Conservation (phyloP, 2,329 filamentous ascomycete species). For the Cladobotryum protrusum region DNA sequence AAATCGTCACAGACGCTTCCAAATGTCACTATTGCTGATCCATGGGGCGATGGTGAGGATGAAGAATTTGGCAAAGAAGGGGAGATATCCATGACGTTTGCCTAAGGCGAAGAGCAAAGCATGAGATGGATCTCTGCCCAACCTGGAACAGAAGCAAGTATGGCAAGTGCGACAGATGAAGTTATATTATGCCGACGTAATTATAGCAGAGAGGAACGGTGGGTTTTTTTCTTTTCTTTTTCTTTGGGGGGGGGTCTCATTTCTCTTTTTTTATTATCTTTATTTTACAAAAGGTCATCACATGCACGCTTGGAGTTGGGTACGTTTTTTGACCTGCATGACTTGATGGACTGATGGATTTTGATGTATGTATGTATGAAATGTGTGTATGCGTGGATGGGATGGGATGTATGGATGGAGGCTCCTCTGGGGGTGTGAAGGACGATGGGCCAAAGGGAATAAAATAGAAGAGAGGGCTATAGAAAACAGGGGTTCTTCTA, state of each 20-base stretch:
- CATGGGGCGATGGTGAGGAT: slow-evolving; percentile 65
- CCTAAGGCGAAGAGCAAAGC: slow-evolving; percentile 33
- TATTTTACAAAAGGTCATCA: no score
- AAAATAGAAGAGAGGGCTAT: no score
- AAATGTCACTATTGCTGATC: slow-evolving; percentile 47
- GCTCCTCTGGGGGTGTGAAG: not conserved
- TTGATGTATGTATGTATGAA: no score
- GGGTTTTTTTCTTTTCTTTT: not conserved
- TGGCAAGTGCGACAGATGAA: no score
- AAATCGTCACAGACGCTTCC: slow-evolving; percentile 44
- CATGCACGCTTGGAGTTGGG: slow-evolving; percentile 7
- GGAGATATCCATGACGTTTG: slow-evolving; percentile 79
- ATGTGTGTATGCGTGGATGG: not conserved
- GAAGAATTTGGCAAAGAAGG: slow-evolving; percentile 66
- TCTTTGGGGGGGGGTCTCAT: not conserved
- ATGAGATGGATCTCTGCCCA: not conserved
- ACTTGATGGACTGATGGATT: no score
- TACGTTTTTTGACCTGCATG: not conserved
- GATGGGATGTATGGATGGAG: no score
- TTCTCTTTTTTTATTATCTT: no score
- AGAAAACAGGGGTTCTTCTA: no score
- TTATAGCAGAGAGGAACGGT: not conserved
- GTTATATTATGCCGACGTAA: not conserved
- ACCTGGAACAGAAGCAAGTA: no score
- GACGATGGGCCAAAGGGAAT: no score